These are phyloP conservation scores for Alternaria sp. DNA, from an alignment of 2,329 filamentous ascomycete species.

Conservation along the genomic window DNA sequence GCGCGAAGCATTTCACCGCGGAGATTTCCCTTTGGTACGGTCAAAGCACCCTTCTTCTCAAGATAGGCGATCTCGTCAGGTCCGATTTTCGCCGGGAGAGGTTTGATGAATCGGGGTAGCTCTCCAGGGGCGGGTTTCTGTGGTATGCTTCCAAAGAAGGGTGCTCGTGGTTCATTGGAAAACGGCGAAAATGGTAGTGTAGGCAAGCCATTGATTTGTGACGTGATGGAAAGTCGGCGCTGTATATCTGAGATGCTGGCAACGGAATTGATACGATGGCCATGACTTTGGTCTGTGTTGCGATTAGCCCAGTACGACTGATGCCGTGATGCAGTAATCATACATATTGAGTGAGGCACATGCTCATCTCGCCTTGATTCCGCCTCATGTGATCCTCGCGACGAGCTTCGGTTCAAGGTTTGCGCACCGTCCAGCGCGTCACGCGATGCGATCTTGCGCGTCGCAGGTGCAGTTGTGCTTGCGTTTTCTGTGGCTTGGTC, in stretches of 20 bases:
- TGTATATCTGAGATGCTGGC: conserved; percentile 53
- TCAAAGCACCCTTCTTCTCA: conserved; percentile 81
- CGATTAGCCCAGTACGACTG: conserved; percentile 19
- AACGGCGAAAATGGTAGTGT: conserved; percentile 47
- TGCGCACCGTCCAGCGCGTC: conserved; percentile 46
- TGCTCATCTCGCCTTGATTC: conserved; percentile 61
- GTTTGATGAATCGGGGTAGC: conserved; percentile 75
- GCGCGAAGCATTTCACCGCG: conserved; percentile 82
- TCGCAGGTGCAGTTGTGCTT: conserved; percentile 29
- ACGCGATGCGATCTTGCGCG: conserved; percentile 49
- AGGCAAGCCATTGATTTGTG: conserved; percentile 42
- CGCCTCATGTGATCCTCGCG: conserved; percentile 51
- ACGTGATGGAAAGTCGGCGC: conserved; percentile 53
- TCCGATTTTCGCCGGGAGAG: conserved; percentile 76
- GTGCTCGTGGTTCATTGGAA: conserved; percentile 30
- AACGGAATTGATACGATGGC: conserved; percentile 47
- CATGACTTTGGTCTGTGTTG: conserved; percentile 56
- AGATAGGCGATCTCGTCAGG: conserved; percentile 85
- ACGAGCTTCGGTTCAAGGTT: conserved; percentile 36
- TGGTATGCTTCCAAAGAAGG: conserved; percentile 57
- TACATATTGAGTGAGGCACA: conserved; percentile 69
- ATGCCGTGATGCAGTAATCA: conserved; percentile 42
- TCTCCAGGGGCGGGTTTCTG: conserved; percentile 53
- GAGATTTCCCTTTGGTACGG: conserved; percentile 71
- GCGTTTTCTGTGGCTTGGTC: conserved; percentile 36